Conservation (phyloP, 495 filamentous ascomycete species). For the Aspergillus nidulans region DNA sequence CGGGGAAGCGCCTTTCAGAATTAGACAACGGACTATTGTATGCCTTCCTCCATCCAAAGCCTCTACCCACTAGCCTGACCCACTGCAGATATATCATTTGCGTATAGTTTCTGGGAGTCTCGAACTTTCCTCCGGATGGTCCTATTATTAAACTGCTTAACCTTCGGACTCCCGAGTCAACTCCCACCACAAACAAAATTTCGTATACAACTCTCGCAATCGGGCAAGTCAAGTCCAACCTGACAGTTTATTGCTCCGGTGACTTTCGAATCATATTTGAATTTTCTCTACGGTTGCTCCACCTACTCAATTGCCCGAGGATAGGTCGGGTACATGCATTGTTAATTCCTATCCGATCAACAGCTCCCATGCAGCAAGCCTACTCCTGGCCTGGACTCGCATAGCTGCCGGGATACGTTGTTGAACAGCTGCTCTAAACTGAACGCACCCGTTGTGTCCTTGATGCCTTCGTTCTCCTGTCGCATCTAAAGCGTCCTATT, state of each 20-base stretch:
- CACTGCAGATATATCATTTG: slow-evolving; percentile 13
- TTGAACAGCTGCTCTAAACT: slow-evolving; percentile 9
- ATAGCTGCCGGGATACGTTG: slow-evolving; percentile 12
- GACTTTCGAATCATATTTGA: slow-evolving; percentile 7
- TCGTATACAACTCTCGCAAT: neutral
- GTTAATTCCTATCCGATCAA: slow-evolving; percentile 9
- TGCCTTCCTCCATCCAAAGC: slow-evolving; percentile 4
- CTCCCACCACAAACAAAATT: neutral
- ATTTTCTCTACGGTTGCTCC: slow-evolving; percentile 8
- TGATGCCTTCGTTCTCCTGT: slow-evolving; percentile 8
- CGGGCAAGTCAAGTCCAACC: slow-evolving; percentile 1
- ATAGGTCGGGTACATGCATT: slow-evolving; percentile 23
- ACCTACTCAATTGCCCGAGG: slow-evolving; percentile 18
- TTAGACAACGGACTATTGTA: slow-evolving; percentile 7
- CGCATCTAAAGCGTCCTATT: slow-evolving; percentile 18
- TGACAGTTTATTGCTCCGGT: neutral
- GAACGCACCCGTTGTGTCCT: slow-evolving; percentile 12
- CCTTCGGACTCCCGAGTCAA: neutral
- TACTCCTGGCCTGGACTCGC: slow-evolving; percentile 15
- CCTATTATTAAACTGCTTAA: neutral
- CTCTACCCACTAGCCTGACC: slow-evolving; percentile 8
- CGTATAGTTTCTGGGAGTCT: neutral
- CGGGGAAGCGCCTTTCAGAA: neutral
- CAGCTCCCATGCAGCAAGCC: slow-evolving; percentile 18
- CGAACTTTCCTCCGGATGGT: slow-evolving; percentile 2